Evolutionary conservation across 2,329 filamentous ascomycete genomes (phyloP), one percentile per base, ranked within the genome.

Genomic region (Pseudogymnoascus sp.): DNA sequence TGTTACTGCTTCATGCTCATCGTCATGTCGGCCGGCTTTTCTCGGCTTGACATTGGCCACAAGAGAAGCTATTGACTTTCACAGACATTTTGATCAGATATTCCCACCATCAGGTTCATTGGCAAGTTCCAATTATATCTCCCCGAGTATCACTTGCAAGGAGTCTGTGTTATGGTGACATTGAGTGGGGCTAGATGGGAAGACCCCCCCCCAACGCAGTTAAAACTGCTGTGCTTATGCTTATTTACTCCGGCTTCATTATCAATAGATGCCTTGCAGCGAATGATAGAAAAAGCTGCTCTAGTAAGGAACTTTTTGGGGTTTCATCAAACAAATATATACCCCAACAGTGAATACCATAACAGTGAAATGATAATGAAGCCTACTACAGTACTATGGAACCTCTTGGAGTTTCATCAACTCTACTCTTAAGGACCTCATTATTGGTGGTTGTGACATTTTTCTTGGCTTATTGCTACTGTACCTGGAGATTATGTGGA

Each of bases 401-500:
- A 11, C 2, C 7, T 2, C 7, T 52, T 30, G 23, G 12, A n/a
- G 1, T 52, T 49, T n/a, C 22, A 22, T 19, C 19, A 19, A 41
- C 14, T 28, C 11, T 11, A 5, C 22, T 25, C 5, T 12, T 2
- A 30, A 9, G 5, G 5, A 7, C n/a, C 8, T 30, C 28, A 14
- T 55, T 33, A 19, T 55, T 55, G 25, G n/a, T 16, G 28, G 45
- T n/a, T 33, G 28, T 12, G 28, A 19, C 28, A 55, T 33, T 33
- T 25, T 33, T 12, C n/a, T 55, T 19, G 45, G 28, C 28, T 19
- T 55, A 22, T 33, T 22, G 11, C n/a, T 19, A 42, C 23, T 22
- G 49, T 35, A 14, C 49, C 49, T 55, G 49, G 25, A 55, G 49
- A 55, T 55, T 55, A 55, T 28, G 30, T 55, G 60, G 28, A n/a